Percentiles rank a stretch among this genome's conserved stretches.
Evolutionary conservation across 2,329 filamentous ascomycete genomes (phyloP).

Genomic region (Lizonia empirigonia): DNA sequence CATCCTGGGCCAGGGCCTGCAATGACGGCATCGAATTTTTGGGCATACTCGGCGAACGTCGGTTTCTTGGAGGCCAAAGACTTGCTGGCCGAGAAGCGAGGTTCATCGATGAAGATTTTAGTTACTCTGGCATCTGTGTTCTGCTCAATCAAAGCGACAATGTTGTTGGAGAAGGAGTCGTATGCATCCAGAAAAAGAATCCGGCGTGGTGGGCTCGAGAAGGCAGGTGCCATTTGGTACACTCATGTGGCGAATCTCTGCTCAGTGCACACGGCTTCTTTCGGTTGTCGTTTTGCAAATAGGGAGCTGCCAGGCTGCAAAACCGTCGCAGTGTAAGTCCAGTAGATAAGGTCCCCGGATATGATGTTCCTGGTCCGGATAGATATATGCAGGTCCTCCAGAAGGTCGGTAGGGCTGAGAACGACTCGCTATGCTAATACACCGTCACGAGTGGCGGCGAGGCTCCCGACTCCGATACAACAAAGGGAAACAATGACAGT

Average conservation of each 20-base stretch:
- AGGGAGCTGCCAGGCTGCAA: background rate
- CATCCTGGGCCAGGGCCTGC: constrained; percentile 90
- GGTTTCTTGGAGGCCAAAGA: constrained; percentile 16
- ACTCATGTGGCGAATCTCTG: constrained; percentile 11
- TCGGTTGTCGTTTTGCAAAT: background rate
- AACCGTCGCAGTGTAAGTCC: background rate
- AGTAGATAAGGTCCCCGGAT: no score
- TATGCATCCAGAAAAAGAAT: constrained; percentile 95
- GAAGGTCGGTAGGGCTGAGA: constrained; percentile 1
- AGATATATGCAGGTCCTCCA: background rate
- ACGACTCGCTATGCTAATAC: background rate
- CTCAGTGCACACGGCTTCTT: background rate
- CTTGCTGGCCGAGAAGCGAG: constrained; percentile 22
- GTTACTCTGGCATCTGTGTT: constrained; percentile 70
- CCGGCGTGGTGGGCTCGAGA: constrained; percentile 40
- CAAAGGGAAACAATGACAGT: background rate
- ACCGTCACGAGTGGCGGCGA: background rate
- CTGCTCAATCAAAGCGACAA: constrained; percentile 78
- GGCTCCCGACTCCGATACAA: background rate
- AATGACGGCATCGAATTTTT: constrained; percentile 80
- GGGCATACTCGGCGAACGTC: constrained; percentile 54
- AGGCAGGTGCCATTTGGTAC: constrained; percentile 36
- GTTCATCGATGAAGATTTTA: constrained; percentile 70
- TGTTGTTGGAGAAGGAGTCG: constrained; percentile 97
- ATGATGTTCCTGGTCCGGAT: background rate